Evolutionary conservation across 1,139 yeast species (phyloP).

Genomic region (Debaryomyces fabryi): DNA sequence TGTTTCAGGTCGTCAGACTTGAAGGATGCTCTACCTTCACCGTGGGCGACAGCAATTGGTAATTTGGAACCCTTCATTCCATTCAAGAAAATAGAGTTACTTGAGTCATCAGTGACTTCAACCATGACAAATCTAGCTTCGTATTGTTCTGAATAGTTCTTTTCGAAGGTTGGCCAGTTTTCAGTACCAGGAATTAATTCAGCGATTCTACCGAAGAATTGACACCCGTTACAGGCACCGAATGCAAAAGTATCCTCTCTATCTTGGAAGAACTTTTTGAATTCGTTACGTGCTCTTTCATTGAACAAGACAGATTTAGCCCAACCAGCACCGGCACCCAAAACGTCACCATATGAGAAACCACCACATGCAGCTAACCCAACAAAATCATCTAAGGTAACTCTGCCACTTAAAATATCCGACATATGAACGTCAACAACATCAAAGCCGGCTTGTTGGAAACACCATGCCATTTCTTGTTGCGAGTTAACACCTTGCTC

Average conservation of each 20-base stretch:
- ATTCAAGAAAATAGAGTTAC: conserved; percentile 73
- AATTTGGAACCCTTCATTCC: conserved; percentile 91
- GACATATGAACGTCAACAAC: conserved; percentile 97
- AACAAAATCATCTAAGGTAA: conserved; percentile 75
- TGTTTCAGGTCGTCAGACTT: conserved; percentile 42
- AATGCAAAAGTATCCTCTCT: conserved; percentile 95
- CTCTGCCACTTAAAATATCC: conserved; percentile 76
- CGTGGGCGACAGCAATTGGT: conserved; percentile 98
- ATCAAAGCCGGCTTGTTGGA: conserved; percentile 92
- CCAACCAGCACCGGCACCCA: conserved; percentile 99
- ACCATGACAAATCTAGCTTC: conserved; percentile 95
- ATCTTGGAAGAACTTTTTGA: conserved; percentile 77
- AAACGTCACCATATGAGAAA: conserved; percentile 97
- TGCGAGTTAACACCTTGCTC: conserved; percentile 99
- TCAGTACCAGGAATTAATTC: conserved; percentile 93
- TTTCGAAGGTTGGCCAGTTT: conserved; percentile 95
- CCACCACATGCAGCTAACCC: conserved; percentile 99
- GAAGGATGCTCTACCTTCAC: conserved; percentile 93
- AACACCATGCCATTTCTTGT: conserved; percentile 98
- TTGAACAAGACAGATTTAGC: conserved; percentile 95
- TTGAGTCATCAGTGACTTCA: conserved; percentile 63
- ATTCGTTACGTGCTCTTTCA: conserved; percentile 74
- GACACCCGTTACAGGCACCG: conserved; percentile 99
- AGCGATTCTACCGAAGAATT: conserved; percentile 86
- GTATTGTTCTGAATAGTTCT: conserved; percentile 90